phyloP scores from a whole-genome alignment of 2,329 filamentous ascomycete genomes.

The Tolypocladium cylindrosporum region DNA sequence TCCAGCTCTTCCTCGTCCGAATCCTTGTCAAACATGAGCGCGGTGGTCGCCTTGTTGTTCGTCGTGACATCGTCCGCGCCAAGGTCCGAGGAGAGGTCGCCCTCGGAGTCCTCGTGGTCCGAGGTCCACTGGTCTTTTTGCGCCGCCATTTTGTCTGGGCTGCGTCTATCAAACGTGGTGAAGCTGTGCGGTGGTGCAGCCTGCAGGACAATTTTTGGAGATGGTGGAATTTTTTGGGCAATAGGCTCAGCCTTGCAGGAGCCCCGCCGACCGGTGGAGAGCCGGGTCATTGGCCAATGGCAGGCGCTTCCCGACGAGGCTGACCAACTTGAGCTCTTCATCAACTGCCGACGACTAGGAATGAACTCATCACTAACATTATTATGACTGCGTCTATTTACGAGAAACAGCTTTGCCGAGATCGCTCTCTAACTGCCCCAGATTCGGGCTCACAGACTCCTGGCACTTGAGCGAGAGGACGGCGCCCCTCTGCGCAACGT shows the following conservation, averaged over 20 bases:
- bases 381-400: not conserved
- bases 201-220: slow-evolving; percentile 10
- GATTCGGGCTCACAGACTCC: slow-evolving; percentile 57
- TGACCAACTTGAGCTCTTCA: not conserved
- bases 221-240: slow-evolving; percentile 20
- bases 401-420: slow-evolving; percentile 16
- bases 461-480: slow-evolving; percentile 65
- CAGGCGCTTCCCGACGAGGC: not conserved
- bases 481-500: slow-evolving; percentile 72
- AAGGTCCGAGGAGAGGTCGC: slow-evolving; percentile 15
- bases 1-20: slow-evolving; percentile 79
- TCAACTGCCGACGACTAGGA: not conserved
- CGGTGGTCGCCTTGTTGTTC: slow-evolving; percentile 16
- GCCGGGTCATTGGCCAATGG: not conserved
- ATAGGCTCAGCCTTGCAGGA: slow-evolving; percentile 18
- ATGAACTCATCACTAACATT: not conserved
- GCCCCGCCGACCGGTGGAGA: not conserved
- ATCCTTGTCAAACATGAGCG: slow-evolving; percentile 53
- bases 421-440: slow-evolving; percentile 36
- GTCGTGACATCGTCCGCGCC: slow-evolving; percentile 16
- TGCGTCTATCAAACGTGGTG: not conserved
- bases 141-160: slow-evolving; percentile 19
- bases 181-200: not conserved
- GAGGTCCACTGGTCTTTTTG: slow-evolving; percentile 17
- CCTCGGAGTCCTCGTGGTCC: slow-evolving; percentile 18